These are phyloP conservation scores for Termitomyces sp. DNA, from an alignment of 768 basidiomycete genomes.

Conservation along the genomic window DNA sequence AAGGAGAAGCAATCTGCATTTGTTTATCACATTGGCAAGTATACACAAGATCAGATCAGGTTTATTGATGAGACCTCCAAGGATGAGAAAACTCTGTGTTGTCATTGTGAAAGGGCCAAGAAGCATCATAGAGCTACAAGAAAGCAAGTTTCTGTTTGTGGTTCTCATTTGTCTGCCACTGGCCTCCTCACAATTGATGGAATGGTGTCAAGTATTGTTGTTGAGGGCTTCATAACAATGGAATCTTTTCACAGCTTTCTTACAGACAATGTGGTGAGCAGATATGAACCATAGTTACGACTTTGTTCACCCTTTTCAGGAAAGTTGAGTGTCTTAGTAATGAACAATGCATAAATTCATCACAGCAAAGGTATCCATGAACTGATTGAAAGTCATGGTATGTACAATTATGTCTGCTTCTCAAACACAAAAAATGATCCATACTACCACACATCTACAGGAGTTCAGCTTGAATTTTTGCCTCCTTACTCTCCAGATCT, in stretches of 20 bases:
- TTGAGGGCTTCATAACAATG: slow-evolving; percentile 30
- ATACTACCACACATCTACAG: slow-evolving; percentile 10
- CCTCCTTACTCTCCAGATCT: slow-evolving; percentile 39
- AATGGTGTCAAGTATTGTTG: slow-evolving; percentile 24
- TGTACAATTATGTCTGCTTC: too few relatives aligned
- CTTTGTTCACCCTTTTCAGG: slow-evolving; percentile 28
- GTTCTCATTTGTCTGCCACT: too few relatives aligned
- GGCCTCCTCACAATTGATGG: too few relatives aligned
- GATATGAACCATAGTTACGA: slow-evolving; percentile 4
- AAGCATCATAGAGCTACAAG: too few relatives aligned
- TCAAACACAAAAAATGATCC: too few relatives aligned
- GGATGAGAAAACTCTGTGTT: too few relatives aligned
- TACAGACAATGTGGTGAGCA: slow-evolving; percentile 25
- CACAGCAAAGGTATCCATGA: slow-evolving; percentile 27
- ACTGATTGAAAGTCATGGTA: slow-evolving; percentile 21
- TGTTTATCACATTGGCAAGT: too few relatives aligned
- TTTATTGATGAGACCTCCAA: too few relatives aligned
- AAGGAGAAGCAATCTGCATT: too few relatives aligned
- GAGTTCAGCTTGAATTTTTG: slow-evolving; percentile 32
- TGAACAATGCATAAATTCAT: slow-evolving; percentile 36
- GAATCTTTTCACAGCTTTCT: slow-evolving; percentile 23
- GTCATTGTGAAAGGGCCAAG: too few relatives aligned
- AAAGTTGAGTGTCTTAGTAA: slow-evolving; percentile 26
- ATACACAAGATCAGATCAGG: too few relatives aligned
- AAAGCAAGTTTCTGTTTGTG: too few relatives aligned